A percentile compares a stretch with the other conserved stretches of the same genome.
Evolutionary conservation across 805 yeast species (phyloP).

Genomic region (Saturnispora sekii): DNA sequence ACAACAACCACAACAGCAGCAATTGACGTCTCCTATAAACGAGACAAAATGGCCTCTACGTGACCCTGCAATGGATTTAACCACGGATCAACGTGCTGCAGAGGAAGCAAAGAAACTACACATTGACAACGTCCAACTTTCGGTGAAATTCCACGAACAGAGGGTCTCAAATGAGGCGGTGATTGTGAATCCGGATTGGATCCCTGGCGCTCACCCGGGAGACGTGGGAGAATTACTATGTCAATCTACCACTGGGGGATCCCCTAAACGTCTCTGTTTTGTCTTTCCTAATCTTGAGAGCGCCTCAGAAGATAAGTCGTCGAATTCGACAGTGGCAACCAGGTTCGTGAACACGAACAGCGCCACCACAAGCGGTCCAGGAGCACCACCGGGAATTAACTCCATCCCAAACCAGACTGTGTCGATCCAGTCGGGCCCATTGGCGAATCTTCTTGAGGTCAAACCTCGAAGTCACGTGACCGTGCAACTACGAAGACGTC

Average conservation of each 20-base stretch:
- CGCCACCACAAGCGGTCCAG: conserved; percentile 5
- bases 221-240: conserved; percentile 64
- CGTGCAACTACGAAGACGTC: conserved; percentile 37
- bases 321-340: conserved; percentile 7
- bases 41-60: not conserved
- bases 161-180: conserved; percentile 50
- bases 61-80: not conserved
- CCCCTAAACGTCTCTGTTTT: conserved; percentile 33
- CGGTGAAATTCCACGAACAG: conserved; percentile 57
- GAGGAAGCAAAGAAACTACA: conserved; percentile 3
- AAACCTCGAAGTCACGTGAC: conserved; percentile 59
- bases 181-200: conserved; percentile 44
- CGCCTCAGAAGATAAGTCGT: conserved; percentile 2
- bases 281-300: conserved; percentile 26
- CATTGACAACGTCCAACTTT: conserved; percentile 31
- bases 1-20: not conserved
- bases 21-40: not conserved
- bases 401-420: conserved; percentile 24
- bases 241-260: conserved; percentile 21
- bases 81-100: conserved; percentile 4
- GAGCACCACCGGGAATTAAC: too few relatives aligned
- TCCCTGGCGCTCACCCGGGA: conserved; percentile 64
- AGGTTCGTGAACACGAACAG: conserved; percentile 17
- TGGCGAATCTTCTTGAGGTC: conserved; percentile 52
- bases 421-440: conserved; percentile 50